Evolutionary conservation across 129 eudicot genomes (phyloP), one percentile per base, ranked within the genome.

Genomic region (Ambrosia trifida): DNA sequence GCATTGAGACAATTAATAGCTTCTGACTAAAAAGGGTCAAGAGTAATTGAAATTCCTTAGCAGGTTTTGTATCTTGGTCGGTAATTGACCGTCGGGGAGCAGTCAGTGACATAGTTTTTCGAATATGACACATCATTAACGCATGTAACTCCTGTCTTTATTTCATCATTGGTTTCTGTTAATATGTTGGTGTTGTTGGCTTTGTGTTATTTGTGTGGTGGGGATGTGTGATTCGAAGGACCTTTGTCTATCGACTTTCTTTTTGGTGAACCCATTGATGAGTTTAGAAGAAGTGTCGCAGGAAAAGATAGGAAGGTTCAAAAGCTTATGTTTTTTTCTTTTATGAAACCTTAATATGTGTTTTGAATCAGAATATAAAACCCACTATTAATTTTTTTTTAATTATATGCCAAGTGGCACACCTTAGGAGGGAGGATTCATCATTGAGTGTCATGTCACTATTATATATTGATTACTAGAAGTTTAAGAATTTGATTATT

Each of bases 11-110:
- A 95, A 72, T 83, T 84, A 33, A 95, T 86, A 4, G 99, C 96
- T 76, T 90, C 97, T 3, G 84, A 67, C 83, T 95, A 96, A 76
- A 94, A 94, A 70, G 97, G 95, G 73, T 95, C 97, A 7, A 95
- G 89, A 5, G 82, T 58, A 95, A 95, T 14, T 96, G 94, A 68
- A 85, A 95, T 36, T 90, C 97, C 83, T 88, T 95, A 7, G 99
- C 97, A n/a, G 97, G 97, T 54, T 80, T 87, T 4, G 76, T 24
- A 36, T 88, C 80, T 76, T 79, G 79, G 20, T 75, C 80, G 24
- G 16, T 12, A 70, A 40, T 59, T 8, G 80, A 68, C 52, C 69
- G 70, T 1, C 74, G 66, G n/a, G 74, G 61, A 30, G 61, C n/a
- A n/a, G n/a, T n/a, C 78, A 45, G 72, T 78, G 66, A 80, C 80